phyloP scores from a whole-genome alignment of 2,329 filamentous ascomycete genomes.

The Talaromyces sp. region DNA sequence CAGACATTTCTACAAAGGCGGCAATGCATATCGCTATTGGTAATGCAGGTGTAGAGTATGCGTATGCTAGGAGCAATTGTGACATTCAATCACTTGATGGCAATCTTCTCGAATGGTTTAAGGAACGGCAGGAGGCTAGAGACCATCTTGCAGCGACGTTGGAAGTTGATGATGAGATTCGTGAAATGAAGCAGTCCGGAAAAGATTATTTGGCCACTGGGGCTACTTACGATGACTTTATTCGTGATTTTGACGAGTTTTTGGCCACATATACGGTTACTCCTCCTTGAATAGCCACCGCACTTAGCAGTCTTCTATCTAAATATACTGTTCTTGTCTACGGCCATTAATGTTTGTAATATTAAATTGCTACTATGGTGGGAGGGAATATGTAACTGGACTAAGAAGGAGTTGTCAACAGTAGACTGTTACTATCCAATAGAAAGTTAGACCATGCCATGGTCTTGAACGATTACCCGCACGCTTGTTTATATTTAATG shows the following conservation, averaged over 20 bases:
- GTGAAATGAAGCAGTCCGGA: neutral
- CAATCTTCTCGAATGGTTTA: neutral
- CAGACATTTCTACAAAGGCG: neutral
- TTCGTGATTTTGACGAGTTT: neutral
- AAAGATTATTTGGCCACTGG: neutral
- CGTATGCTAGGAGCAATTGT: neutral
- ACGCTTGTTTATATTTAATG: too few species aligned
- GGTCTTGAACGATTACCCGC: too few species aligned
- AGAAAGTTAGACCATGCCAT: too few species aligned
- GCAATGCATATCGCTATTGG: neutral
- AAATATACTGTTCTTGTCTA: neutral
- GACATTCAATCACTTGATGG: neutral
- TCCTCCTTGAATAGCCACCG: neutral
- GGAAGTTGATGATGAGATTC: neutral
- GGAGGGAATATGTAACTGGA: too few species aligned
- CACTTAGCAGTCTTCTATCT: neutral
- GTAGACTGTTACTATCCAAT: too few species aligned
- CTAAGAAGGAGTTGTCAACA: too few species aligned
- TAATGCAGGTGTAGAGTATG: neutral
- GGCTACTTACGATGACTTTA: neutral
- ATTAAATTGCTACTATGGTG: neutral
- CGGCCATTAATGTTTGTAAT: neutral
- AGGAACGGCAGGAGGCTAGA: neutral
- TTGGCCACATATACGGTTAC: neutral
- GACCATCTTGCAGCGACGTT: neutral